These are phyloP conservation scores for Heliamphora pulchella DNA, from an alignment of 179 eudicot species.

Conservation along the genomic window DNA sequence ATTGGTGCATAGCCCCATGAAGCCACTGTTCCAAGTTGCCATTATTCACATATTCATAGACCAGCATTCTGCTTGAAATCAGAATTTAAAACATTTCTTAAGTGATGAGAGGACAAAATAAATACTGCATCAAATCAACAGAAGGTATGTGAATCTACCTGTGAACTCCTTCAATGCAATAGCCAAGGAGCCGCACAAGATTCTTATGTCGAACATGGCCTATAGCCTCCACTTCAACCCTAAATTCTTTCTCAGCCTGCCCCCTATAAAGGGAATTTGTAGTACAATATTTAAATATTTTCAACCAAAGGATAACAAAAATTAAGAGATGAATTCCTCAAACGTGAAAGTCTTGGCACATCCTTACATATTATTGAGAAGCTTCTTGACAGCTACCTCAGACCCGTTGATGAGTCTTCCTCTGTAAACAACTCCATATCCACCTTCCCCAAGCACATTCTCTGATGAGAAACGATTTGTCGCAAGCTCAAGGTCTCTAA, in stretches of 20 bases:
- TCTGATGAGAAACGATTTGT: constrained; percentile 59
- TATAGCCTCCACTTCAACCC: constrained; percentile 95
- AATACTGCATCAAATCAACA: neutral
- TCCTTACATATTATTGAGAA: constrained; percentile 86
- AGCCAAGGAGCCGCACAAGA: constrained; percentile 88
- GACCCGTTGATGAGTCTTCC: constrained; percentile 75
- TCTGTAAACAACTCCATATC: constrained; percentile 83
- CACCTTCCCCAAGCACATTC: constrained; percentile 83
- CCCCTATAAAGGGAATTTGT: constrained; percentile 43
- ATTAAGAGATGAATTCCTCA: neutral
- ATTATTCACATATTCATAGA: constrained; percentile 83
- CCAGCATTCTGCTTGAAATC: constrained; percentile 55
- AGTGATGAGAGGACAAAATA: neutral
- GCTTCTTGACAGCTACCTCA: constrained; percentile 90
- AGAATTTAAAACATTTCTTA: constrained; percentile 8
- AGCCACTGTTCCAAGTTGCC: constrained; percentile 97
- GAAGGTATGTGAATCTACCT: constrained; percentile 36
- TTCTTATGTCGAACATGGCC: constrained; percentile 97
- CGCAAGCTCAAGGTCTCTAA: constrained; percentile 77
- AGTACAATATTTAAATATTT: neutral
- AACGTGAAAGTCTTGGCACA: neutral
- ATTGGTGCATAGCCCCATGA: constrained; percentile 80
- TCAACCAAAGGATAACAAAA: constrained; percentile 1
- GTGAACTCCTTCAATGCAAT: constrained; percentile 92
- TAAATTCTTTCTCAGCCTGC: constrained; percentile 94